These are phyloP conservation scores for Venturia nashicola DNA, from an alignment of 2,329 filamentous ascomycete species.

Conservation along the genomic window DNA sequence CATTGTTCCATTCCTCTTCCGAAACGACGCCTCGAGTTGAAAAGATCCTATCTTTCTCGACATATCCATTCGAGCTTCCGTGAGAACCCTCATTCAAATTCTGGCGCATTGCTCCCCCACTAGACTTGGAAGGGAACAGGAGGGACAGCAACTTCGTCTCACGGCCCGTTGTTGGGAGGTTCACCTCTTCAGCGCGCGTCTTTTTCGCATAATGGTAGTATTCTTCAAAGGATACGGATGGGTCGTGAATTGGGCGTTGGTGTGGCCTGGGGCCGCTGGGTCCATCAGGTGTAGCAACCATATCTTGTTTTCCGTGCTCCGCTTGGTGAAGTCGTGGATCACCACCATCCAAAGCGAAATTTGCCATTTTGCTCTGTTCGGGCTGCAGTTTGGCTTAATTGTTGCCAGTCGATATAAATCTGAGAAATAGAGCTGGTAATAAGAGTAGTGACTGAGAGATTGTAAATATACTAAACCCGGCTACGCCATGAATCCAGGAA, in stretches of 20 bases:
- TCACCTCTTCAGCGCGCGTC: slow-evolving; percentile 12
- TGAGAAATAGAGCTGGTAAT: background rate
- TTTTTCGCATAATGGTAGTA: slow-evolving; percentile 14
- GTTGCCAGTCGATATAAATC: background rate
- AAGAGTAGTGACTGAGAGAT: background rate
- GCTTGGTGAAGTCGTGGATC: background rate
- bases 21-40: slow-evolving; percentile 11
- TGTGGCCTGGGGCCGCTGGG: slow-evolving; percentile 3
- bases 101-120: background rate
- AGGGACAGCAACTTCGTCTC: slow-evolving; percentile 3
- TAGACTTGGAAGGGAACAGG: slow-evolving; percentile 1
- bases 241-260: slow-evolving; percentile 11
- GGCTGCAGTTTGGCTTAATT: too few relatives aligned
- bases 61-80: background rate
- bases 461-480: background rate
- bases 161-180: background rate
- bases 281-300: background rate
- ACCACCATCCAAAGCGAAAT: background rate
- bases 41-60: background rate
- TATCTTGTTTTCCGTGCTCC: background rate
- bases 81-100: background rate
- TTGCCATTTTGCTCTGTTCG: background rate
- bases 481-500: background rate
- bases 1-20: slow-evolving; percentile 23
- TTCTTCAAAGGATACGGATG: slow-evolving; percentile 16